phyloP scores from a whole-genome alignment of 2,329 filamentous ascomycete genomes.

The Botrytis byssoidea region DNA sequence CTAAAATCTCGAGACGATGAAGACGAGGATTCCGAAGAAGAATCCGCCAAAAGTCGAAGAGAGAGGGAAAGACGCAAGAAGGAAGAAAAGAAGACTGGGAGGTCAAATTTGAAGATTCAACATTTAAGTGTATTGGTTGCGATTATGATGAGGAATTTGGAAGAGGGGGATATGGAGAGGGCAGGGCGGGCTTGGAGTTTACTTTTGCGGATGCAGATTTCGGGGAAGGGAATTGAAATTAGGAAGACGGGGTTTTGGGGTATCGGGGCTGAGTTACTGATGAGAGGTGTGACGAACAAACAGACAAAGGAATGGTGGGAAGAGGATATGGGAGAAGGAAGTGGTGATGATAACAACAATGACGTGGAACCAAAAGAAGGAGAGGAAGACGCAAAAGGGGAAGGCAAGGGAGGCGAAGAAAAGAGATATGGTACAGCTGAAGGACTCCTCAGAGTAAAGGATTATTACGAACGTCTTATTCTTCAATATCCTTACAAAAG shows the following conservation, averaged over 20 bases:
- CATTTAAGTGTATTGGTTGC: constrained; percentile 68
- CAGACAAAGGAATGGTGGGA: constrained; percentile 21
- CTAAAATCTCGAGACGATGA: neutral
- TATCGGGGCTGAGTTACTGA: constrained; percentile 79
- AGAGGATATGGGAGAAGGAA: constrained; percentile 4
- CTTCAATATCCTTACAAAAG: constrained; percentile 70
- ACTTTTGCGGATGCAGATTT: constrained; percentile 61
- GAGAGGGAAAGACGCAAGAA: constrained; percentile 15
- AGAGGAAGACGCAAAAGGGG: constrained; percentile 19
- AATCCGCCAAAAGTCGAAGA: constrained; percentile 25
- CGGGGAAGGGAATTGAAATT: constrained; percentile 61
- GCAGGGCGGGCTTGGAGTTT: constrained; percentile 75
- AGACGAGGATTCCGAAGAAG: constrained; percentile 23
- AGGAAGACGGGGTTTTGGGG: constrained; percentile 73
- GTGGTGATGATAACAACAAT: constrained; percentile 7
- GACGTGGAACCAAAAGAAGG: constrained; percentile 19
- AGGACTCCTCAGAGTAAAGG: constrained; percentile 57
- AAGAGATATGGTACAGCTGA: constrained; percentile 43
- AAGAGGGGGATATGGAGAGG: constrained; percentile 66
- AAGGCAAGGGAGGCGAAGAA: constrained; percentile 15
- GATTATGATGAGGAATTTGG: constrained; percentile 70
- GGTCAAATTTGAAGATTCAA: constrained; percentile 43
- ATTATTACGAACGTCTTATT: constrained; percentile 77
- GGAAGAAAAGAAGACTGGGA: constrained; percentile 21
- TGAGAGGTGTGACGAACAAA: constrained; percentile 48